Conservation (phyloP, 441 rosid species). For the Corymbia calophylla region DNA sequence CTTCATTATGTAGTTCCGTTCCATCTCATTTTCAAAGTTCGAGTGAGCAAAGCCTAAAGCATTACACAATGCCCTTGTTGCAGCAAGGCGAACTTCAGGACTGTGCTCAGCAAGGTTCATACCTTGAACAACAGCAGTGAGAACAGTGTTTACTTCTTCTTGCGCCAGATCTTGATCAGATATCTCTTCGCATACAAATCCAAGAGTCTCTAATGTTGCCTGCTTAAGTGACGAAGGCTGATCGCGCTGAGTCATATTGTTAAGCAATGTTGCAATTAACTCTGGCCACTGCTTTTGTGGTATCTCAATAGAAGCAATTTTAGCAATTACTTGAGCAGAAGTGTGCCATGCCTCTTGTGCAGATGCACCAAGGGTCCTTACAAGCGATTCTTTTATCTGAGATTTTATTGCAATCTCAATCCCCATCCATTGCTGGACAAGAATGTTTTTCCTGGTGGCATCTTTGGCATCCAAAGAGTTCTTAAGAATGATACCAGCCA, state of each 20-base stretch:
- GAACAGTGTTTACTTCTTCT: conserved; percentile 52
- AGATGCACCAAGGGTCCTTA: conserved; percentile 65
- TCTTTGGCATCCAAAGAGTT: conserved; percentile 89
- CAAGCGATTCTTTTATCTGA: conserved; percentile 66
- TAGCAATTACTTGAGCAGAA: conserved; percentile 25
- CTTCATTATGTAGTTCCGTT: conserved; percentile 53
- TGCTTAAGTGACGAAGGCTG: conserved; percentile 51
- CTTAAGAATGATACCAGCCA: conserved; percentile 90
- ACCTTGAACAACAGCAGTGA: conserved; percentile 55
- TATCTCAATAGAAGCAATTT: background rate
- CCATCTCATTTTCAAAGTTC: conserved; percentile 46
- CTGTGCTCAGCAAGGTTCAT: conserved; percentile 40
- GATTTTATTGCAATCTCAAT: conserved; percentile 55
- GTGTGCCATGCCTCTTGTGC: conserved; percentile 73
- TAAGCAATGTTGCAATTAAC: conserved; percentile 30
- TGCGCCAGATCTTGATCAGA: conserved; percentile 58
- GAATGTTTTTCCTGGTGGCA: conserved; percentile 49
- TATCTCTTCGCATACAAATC: conserved; percentile 52
- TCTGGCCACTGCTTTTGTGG: conserved; percentile 1
- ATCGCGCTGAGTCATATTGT: conserved; percentile 56
- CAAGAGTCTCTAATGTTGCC: conserved; percentile 51
- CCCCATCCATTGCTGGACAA: conserved; percentile 71
- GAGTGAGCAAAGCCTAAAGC: conserved; percentile 53
- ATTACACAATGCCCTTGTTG: conserved; percentile 38
- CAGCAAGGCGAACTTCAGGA: conserved; percentile 45